Percentiles rank a stretch among this genome's conserved stretches.
These are phyloP conservation scores for Melaleuca quinquenervia DNA, from an alignment of 345 rosid species.

Conservation along the genomic window DNA sequence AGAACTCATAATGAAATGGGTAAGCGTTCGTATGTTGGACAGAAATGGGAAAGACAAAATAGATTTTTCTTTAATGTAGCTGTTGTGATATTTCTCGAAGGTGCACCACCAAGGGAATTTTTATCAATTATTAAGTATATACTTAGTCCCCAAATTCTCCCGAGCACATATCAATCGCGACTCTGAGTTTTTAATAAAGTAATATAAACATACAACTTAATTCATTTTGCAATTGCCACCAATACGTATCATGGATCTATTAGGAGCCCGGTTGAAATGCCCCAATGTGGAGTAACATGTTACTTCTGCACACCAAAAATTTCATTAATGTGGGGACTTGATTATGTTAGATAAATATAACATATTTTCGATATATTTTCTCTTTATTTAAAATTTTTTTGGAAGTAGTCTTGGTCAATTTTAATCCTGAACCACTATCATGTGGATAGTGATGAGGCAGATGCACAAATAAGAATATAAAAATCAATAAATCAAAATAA, in stretches of 20 bases:
- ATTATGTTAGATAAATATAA: neutral
- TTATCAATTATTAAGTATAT: neutral
- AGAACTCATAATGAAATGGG: neutral
- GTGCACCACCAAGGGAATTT: neutral
- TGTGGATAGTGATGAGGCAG: fast-evolving
- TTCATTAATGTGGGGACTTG: neutral
- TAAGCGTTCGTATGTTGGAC: neutral
- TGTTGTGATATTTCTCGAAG: neutral
- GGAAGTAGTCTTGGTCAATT: neutral
- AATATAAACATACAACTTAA: neutral
- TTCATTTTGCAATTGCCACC: neutral
- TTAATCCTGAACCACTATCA: neutral
- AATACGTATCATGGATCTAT: neutral
- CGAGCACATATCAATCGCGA: neutral
- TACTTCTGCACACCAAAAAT: neutral
- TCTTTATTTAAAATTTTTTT: neutral
- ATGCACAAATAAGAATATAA: neutral
- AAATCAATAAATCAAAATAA: neutral
- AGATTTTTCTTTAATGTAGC: neutral
- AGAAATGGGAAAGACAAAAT: neutral
- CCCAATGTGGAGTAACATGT: neutral
- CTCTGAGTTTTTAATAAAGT: neutral
- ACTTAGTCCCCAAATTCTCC: neutral
- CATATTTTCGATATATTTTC: neutral
- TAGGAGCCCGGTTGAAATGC: neutral